These are phyloP conservation scores for Aspergillus heteromorphus DNA, from an alignment of 495 filamentous ascomycete species.

Conservation along the genomic window DNA sequence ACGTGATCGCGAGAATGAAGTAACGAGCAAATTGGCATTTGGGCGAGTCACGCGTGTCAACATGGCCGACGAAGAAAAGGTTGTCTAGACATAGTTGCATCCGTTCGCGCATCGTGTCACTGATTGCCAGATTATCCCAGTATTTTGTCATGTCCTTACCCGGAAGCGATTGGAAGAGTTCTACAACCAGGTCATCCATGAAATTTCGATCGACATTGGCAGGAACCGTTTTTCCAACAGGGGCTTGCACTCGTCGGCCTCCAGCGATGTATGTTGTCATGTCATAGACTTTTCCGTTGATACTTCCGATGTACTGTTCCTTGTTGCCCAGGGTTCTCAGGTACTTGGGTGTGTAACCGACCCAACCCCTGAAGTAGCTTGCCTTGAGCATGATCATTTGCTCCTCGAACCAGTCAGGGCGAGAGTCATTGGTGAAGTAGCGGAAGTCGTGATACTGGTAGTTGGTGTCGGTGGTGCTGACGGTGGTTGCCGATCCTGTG, in stretches of 20 bases:
- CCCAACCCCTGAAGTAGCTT: conserved; percentile 80
- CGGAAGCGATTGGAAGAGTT: conserved; percentile 68
- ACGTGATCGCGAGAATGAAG: conserved; percentile 83
- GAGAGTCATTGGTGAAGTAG: conserved; percentile 69
- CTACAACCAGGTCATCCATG: conserved; percentile 70
- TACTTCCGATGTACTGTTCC: conserved; percentile 65
- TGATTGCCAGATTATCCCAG: conserved; percentile 65
- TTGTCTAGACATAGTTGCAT: conserved; percentile 91
- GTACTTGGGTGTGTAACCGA: conserved; percentile 79
- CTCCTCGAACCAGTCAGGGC: conserved; percentile 87
- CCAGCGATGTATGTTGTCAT: conserved; percentile 79
- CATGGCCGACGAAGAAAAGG: conserved; percentile 87
- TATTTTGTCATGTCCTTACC: conserved; percentile 79
- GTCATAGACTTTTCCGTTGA: conserved; percentile 82
- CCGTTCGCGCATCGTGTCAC: conserved; percentile 44
- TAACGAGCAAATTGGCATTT: conserved; percentile 87
- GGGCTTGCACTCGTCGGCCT: conserved; percentile 59
- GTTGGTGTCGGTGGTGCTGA: conserved; percentile 66
- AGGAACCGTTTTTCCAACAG: conserved; percentile 43
- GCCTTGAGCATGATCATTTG: conserved; percentile 69
- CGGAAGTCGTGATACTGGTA: conserved; percentile 90
- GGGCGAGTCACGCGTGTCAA: conserved; percentile 85
- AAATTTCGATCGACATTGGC: conserved; percentile 62
- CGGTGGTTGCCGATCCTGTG: conserved; percentile 54
- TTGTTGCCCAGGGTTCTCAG: conserved; percentile 63